phyloP scores from a whole-genome alignment of 2,329 filamentous ascomycete species.

The Xylaria digitata region DNA sequence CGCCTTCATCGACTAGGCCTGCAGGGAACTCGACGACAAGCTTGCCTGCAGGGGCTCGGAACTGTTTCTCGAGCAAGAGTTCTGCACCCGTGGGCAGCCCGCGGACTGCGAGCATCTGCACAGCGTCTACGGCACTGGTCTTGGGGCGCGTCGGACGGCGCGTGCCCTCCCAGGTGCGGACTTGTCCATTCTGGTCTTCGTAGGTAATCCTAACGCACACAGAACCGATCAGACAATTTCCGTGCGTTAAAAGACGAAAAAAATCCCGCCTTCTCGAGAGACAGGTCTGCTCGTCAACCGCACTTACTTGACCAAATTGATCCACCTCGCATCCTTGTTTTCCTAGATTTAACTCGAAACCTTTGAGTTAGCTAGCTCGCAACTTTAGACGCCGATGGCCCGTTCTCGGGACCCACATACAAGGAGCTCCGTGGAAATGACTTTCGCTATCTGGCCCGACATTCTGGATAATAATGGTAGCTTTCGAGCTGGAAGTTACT shows the following conservation, averaged over 20 bases:
- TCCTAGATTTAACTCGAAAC: constrained; percentile 37
- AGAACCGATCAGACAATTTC: constrained; percentile 5
- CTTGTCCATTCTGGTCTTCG: constrained; percentile 46
- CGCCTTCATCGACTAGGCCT: constrained; percentile 54
- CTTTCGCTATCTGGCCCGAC: constrained; percentile 39
- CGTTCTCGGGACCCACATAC: constrained; percentile 37
- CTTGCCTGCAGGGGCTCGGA: constrained; percentile 53
- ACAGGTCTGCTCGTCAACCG: not conserved
- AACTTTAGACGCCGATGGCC: not conserved
- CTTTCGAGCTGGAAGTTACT: not conserved
- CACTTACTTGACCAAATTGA: constrained; percentile 49
- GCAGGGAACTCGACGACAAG: constrained; percentile 55
- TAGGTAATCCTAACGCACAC: constrained; percentile 45
- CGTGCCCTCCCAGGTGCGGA: constrained; percentile 49
- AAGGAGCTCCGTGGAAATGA: constrained; percentile 48
- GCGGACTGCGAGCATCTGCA: constrained; percentile 47
- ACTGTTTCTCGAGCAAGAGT: constrained; percentile 55
- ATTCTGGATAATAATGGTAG: constrained; percentile 30
- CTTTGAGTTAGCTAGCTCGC: constrained; percentile 3
- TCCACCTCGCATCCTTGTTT: constrained; percentile 49
- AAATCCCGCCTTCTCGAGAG: not conserved
- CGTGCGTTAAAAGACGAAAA: not conserved
- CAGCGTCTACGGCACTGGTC: constrained; percentile 47
- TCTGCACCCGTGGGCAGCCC: constrained; percentile 45
- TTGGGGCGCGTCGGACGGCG: constrained; percentile 45